Evolutionary conservation across 164 flowering plant genomes (phyloP), one percentile per base, ranked within the genome.

Genomic region (Vitis cinerea): DNA sequence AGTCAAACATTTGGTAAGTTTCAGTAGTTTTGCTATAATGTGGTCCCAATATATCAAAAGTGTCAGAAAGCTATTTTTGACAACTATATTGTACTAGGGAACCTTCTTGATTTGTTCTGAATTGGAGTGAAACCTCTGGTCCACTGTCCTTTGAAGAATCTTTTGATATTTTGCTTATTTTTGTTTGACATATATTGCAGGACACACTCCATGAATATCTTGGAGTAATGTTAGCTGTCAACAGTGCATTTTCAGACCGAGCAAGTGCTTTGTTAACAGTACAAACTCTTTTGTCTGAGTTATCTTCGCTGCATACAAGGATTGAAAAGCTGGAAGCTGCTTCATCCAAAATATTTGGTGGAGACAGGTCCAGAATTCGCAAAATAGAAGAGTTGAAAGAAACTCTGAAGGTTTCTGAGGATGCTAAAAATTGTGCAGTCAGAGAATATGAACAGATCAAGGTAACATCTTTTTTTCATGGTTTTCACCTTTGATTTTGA

Each of bases 271-370:
- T 95, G 23, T 69, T 95, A 82, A 93, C 94, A 12, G 94, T 93
- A 30, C 99, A 95, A 73, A 93, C 97, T 74, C 91, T 95, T 68
- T 37, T 83, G 58, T 84, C 99, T 47, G 98, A 95, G 16, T 52
- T 90, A 48, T 86, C 92, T 74, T 80, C 94, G 17, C 78, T 93
- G 86, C 84, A 89, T 9, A 74, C 80, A 72, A 90, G 78, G 75
- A 83, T 85, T 67, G 99, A 91, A 71, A 93, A 90, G 71, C 92
- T 88, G 65, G 94, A 93, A 78, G 86, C 82, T 80, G 88, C 98
- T 67, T 90, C 98, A 49, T 90, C 94, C 68, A 95, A 89, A 76
- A 74, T 88, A 52, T 95, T 91, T 87, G 99, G 99, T 67, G 98
- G 88, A 44, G 98, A 95, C 81, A 90, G 77, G 70, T 80, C 97